Evolutionary conservation across 306 rosid species (phyloP).

Genomic region (apple (Malus domestica)): ASM211411v1 NC_041796.1:7818001-7818500

Average conservation of each 20-base stretch:
- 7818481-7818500: constrained; percentile 59
- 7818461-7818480: constrained; percentile 82
- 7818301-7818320: constrained; percentile 88
- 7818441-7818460: constrained; percentile 84
- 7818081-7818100: not conserved
- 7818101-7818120: constrained; percentile 67
- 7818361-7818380: constrained; percentile 66
- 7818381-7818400: constrained; percentile 44
- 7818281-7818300: constrained; percentile 77
- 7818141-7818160: constrained; percentile 85
- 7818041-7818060: too few species aligned
- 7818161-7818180: constrained; percentile 88
- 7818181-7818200: constrained; percentile 86
- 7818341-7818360: constrained; percentile 66
- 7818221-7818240: constrained; percentile 30
- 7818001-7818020: constrained; percentile 11
- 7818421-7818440: constrained; percentile 67
- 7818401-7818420: constrained; percentile 62
- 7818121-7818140: constrained; percentile 44
- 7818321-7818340: constrained; percentile 83
- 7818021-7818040: not conserved
- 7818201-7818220: constrained; percentile 88
- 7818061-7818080: not conserved
- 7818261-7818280: constrained; percentile 49
- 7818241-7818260: constrained; percentile 78